Base-by-base conservation (phyloP, 2,329 filamentous ascomycete species). In the Didymosphaeria variabile region DNA sequence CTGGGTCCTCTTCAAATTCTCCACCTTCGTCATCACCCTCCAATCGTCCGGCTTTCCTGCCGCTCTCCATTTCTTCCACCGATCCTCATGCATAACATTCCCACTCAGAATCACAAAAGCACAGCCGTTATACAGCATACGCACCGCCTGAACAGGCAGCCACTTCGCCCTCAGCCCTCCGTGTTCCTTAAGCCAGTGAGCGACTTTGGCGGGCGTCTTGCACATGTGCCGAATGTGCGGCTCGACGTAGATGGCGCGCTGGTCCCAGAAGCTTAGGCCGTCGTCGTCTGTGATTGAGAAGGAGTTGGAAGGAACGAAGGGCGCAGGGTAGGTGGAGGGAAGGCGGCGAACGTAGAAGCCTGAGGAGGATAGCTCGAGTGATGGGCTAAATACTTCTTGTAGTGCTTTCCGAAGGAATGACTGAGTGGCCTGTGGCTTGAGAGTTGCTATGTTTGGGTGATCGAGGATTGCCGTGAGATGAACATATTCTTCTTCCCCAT, bases 211-310 rank as follows among this genome's bases (percentile, higher is more conserved):
- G 1, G 73, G 74, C 34, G 66, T 72, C 44, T 72, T 70, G 53
- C 71, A 75, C 8, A 77, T 62, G 36, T 68, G 68, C 31, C 70
- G 71, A 9, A 69, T 50, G 56, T 77, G 75, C n/a, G 76, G 74
- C 52, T 78, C 76, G 31, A 78, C 72, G 45, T 78, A 78, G 44
- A 78, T 73, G 19, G 75, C 77, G 5, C 74, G 74, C 57, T 75
- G 66, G 40, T 77, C 73, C 75, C 76, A 78, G 60, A 75, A 77
- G 38, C 58, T 65, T 23, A 77, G 54, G 8, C 73, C 75, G 26
- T 74, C 61, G 52, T 76, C 73, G 55, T 76, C 63, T 21, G 66
- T 62, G 3, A 69, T 54, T 8, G 61, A 52, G 56, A 72, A 73
- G 1, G 73, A 70, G 45, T 74, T 68, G 1, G 53, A 29, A 1